Evolutionary conservation across 345 rosid genomes (phyloP), one percentile per base, ranked within the genome.

Genomic region (Lepidium sativum): DNA sequence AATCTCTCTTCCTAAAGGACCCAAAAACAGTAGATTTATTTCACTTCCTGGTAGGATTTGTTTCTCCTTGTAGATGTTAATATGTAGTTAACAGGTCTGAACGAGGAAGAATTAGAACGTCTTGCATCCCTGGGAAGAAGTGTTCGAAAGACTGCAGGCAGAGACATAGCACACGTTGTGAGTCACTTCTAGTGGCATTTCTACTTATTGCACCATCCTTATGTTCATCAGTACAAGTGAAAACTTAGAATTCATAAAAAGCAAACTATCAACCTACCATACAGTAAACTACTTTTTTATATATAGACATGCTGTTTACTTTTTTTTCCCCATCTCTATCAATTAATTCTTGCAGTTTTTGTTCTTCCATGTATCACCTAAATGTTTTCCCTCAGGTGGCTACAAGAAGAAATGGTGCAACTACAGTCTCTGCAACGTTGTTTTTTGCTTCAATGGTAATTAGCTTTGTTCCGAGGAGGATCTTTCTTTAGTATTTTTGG

Each of bases 401-500:
- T 10, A 77, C 72, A 40, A 80, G 73, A 75, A 83, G 81, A 40
- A 84, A 88, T 68, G 99, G 97, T 67, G 96, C 91, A 13, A 84
- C 96, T 40, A 94, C 99, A 53, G 97, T 90, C 68, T 94, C n/a
- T 42, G 91, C 99, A 56, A 80, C 95, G n/a, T 83, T 90, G 92
- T 82, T 80, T 76, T 84, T 92, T 39, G 95, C 99, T 71, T 81
- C 95, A 17, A 75, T 83, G 97, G 96, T 89, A 63, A 54, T 27
- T 40, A 7, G 31, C 18, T 64, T 50, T 73, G 49, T 25, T 60
- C 44, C 8, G 56, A 5, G 33, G 41, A 51, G 32, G 23, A 25
- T 31, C 35, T 64, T 67, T 57, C 17, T 6, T n/a, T n/a, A n/a
- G n/a, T n/a, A n/a, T n/a, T n/a, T n/a, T 51, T 1, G 11, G 33